Base-by-base conservation (phyloP, 495 filamentous ascomycete genomes). In the Daldinia childiae region DNA sequence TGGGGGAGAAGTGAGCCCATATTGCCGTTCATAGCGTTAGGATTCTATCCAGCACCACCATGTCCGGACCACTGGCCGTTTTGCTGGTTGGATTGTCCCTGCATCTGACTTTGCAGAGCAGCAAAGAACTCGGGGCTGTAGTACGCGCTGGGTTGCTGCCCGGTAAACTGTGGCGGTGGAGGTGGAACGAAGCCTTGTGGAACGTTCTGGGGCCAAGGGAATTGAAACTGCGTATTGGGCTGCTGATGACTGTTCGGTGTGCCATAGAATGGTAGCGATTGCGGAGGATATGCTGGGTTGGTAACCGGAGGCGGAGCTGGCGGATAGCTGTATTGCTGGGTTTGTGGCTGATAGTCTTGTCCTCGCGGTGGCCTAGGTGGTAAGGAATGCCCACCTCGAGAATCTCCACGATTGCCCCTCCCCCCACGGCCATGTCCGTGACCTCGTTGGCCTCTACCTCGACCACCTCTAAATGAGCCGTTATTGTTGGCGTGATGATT, bases 51-150 rank as follows among this genome's bases (percentile, higher is more conserved):
- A 58, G 39, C 66, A 55, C 67, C 61, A 24, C 69, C 66, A 63
- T 74, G 73, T 6, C 73, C 70, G 21, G 70, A 56, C 75, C 73
- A 76, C 9, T 71, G 67, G 9, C 61, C 63, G 17, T 71, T 74
- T 62, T 83, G 82, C 58, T 81, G 80, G 24, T 78, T 75, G 34
- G 79, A 78, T 57, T 85, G 81, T 19, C 60, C 72, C 62, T 84
- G 84, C 57, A 82, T 81, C 3, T 79, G 72, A 68, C 85, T 86
- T 68, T 83, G 80, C 17, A 79, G 64, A 45, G 76, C 70, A 51
- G 74, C 64, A 27, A 92, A 83, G 79, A 92, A 90, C 0, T 87
- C 83, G 6, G 90, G 90, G 60, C 90, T 92, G 68, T 92, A 84
- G 58, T 89, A 89, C 38, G 73, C 43, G 21, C 54, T 58, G 8